Percentiles rank a stretch among this genome's conserved stretches.
Conservation (phyloP, 106 monocot genomes). For the Dendrobium officinale region DNA sequence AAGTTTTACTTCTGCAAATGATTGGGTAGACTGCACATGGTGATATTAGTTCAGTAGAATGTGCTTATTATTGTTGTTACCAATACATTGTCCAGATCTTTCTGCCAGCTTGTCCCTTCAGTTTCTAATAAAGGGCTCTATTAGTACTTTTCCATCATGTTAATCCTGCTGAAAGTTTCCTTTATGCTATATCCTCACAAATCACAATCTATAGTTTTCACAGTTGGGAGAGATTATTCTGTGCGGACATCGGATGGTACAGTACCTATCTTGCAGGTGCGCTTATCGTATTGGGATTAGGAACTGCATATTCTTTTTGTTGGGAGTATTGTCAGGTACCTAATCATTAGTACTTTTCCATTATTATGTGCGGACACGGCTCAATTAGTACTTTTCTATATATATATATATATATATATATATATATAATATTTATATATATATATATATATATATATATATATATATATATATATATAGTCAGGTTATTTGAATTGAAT, state of each 20-base stretch:
- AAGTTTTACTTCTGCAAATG: not conserved
- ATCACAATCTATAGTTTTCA: not conserved
- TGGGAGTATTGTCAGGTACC: too few species aligned
- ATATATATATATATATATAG: too few species aligned
- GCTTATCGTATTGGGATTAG: conserved; percentile 75
- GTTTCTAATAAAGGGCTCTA: not conserved
- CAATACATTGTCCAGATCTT: not conserved
- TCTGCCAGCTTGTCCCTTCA: not conserved
- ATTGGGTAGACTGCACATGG: not conserved
- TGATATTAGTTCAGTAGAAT: not conserved
- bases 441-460: too few species aligned
- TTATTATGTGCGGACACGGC: too few species aligned
- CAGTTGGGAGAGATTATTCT: not conserved
- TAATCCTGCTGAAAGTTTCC: not conserved
- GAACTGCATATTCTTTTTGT: conserved; percentile 30
- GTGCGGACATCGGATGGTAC: too few species aligned
- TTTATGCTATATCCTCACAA: not conserved
- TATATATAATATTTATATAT: too few species aligned
- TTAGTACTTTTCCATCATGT: not conserved
- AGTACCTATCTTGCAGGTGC: conserved; percentile 42
- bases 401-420: too few species aligned
- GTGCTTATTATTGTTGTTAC: too few species aligned
- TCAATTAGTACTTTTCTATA: too few species aligned
- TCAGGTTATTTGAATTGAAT: too few species aligned
- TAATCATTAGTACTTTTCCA: too few species aligned